These are phyloP conservation scores for Aphanomyces euteiches DNA, from an alignment of 352 stramenopile genomes.

Conservation along the genomic window DNA sequence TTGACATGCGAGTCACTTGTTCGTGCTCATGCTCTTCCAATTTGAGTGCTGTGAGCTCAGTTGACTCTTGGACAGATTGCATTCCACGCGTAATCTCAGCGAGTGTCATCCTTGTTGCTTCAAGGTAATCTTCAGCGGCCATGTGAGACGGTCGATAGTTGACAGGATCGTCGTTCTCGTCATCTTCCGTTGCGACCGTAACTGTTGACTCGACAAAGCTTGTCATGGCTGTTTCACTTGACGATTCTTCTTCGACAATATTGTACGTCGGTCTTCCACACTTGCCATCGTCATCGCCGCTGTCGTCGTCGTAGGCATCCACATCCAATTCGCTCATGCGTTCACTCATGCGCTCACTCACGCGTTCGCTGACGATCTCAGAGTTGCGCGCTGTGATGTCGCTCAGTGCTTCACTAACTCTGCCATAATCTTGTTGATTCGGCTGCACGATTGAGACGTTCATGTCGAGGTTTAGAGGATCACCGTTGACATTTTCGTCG, in stretches of 20 bases:
- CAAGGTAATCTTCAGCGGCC: slow-evolving; percentile 15
- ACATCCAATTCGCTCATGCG: slow-evolving; percentile 30
- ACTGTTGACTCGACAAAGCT: not conserved
- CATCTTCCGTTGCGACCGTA: not conserved
- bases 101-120: slow-evolving; percentile 22
- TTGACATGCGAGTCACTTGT: not conserved
- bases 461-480: not conserved
- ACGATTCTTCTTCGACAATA: not conserved
- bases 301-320: slow-evolving; percentile 27
- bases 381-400: slow-evolving; percentile 25
- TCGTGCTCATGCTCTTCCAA: slow-evolving; percentile 14
- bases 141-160: slow-evolving; percentile 2
- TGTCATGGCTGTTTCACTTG: not conserved
- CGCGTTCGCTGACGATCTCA: slow-evolving; percentile 15
- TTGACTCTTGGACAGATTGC: slow-evolving; percentile 2
- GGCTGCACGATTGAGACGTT: slow-evolving; percentile 25
- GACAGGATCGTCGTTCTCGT: slow-evolving; percentile 12
- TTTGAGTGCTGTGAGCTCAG: not conserved
- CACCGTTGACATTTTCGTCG: not conserved
- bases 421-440: not conserved
- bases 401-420: slow-evolving; percentile 16
- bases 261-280: not conserved
- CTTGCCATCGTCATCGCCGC: slow-evolving; percentile 8
- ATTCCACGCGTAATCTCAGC: slow-evolving; percentile 18
- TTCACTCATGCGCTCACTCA: slow-evolving; percentile 19